Percentiles rank a stretch among this genome's conserved stretches.
These are phyloP conservation scores for Nyssa sinensis DNA, from an alignment of 148 eudicot genomes.

Conservation along the genomic window DNA sequence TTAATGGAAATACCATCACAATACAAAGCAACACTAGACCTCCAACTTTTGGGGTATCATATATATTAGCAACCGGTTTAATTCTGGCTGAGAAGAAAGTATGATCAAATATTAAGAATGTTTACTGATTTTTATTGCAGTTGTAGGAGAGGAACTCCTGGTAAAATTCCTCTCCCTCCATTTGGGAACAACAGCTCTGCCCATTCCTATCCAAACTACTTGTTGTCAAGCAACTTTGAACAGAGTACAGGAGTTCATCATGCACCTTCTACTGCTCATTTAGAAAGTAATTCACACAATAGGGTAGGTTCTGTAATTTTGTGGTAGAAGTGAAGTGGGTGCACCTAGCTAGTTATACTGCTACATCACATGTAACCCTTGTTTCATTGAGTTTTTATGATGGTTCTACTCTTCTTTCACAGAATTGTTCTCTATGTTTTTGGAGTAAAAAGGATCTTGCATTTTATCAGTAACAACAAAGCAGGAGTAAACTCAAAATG, in stretches of 20 bases:
- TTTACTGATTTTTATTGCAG: slow-evolving; percentile 13
- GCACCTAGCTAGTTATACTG: not conserved
- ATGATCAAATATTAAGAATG: not conserved
- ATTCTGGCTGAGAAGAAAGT: not conserved
- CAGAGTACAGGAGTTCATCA: not conserved
- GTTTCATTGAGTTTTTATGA: not conserved
- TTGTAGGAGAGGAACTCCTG: slow-evolving; percentile 10
- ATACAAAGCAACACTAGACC: slow-evolving; percentile 38
- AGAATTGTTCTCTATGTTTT: slow-evolving; percentile 32
- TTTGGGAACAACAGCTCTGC: not conserved
- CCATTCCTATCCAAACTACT: not conserved
- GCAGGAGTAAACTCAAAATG: no score
- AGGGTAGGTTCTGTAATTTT: not conserved
- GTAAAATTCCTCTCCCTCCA: slow-evolving; percentile 21
- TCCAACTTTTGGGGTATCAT: slow-evolving; percentile 28
- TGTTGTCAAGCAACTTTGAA: slow-evolving; percentile 10
- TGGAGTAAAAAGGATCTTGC: slow-evolving; percentile 23
- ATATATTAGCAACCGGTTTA: not conserved
- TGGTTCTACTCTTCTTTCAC: not conserved
- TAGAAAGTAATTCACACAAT: not conserved
- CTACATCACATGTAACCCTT: not conserved
- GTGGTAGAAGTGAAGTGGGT: no score
- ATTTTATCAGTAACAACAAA: no score
- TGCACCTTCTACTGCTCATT: not conserved
- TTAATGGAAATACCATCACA: slow-evolving; percentile 45